Evolutionary conservation across 768 basidiomycete genomes (phyloP).

Genomic region (Royoungia palumana): DNA sequence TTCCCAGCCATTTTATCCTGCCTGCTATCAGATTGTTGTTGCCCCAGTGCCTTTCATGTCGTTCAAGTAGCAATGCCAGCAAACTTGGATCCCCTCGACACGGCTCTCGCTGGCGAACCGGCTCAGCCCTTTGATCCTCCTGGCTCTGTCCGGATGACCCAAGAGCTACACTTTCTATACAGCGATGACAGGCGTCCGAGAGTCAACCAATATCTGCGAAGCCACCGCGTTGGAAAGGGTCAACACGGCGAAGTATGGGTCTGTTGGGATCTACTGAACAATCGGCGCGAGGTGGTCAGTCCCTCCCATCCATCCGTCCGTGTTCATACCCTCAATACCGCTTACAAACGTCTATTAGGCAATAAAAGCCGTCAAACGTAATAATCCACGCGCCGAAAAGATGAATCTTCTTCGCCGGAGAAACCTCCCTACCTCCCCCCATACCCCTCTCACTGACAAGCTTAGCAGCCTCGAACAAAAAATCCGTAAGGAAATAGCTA

Average conservation of each 20-base stretch:
- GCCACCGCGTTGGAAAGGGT: conserved; percentile 75
- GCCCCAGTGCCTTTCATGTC: conserved; percentile 24
- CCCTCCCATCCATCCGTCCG: conserved; percentile 6
- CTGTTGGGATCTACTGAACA: conserved; percentile 51
- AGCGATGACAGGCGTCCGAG: conserved; percentile 43
- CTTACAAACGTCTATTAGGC: conserved; percentile 45
- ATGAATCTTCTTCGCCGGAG: conserved; percentile 53
- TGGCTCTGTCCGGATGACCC: conserved; percentile 50
- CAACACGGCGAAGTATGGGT: conserved; percentile 89
- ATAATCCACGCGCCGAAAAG: conserved; percentile 67
- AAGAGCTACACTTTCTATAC: conserved; percentile 39
- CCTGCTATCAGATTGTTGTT: conserved; percentile 9
- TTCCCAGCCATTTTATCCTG: conserved; percentile 21
- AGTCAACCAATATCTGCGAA: conserved; percentile 85
- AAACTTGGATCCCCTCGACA: conserved; percentile 23
- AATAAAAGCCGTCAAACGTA: conserved; percentile 73
- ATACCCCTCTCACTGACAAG: conserved; percentile 61
- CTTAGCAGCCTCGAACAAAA: conserved; percentile 74
- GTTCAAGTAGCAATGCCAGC: conserved; percentile 24
- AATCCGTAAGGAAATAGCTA: conserved; percentile 92
- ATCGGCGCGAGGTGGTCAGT: conserved; percentile 48
- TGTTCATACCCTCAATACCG: conserved; percentile 3
- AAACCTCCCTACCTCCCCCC: conserved; percentile 40
- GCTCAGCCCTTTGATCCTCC: conserved; percentile 37
- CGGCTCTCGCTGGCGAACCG: conserved; percentile 35